These are phyloP conservation scores for Hymenotorrendiella dingleyae DNA, from an alignment of 2,329 filamentous ascomycete species.

Conservation along the genomic window DNA sequence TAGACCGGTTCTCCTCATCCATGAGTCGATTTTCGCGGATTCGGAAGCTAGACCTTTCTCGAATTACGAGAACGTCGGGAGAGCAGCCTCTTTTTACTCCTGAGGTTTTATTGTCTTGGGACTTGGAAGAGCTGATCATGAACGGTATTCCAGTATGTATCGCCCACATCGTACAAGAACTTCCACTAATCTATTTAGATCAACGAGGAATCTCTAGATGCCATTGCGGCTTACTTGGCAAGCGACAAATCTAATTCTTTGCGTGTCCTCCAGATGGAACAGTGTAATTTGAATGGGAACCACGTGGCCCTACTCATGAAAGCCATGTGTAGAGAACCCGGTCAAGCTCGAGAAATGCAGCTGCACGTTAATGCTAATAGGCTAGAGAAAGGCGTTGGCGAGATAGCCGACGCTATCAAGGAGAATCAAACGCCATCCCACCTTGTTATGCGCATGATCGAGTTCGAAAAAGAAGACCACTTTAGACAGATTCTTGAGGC, in stretches of 20 bases:
- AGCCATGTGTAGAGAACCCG: constrained; percentile 49
- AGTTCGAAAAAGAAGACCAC: constrained; percentile 40
- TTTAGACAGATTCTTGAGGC: constrained; percentile 60
- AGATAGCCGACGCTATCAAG: constrained; percentile 46
- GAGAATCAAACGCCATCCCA: constrained; percentile 52
- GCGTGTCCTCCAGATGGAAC: constrained; percentile 57
- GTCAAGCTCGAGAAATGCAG: constrained; percentile 51
- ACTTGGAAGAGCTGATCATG: constrained; percentile 57
- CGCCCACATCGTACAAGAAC: background rate
- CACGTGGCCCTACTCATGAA: constrained; percentile 61
- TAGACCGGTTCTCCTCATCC: constrained; percentile 58
- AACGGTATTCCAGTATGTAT: constrained; percentile 49
- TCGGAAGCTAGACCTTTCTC: constrained; percentile 59
- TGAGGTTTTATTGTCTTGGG: constrained; percentile 62
- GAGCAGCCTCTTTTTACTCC: constrained; percentile 57
- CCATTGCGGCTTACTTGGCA: constrained; percentile 57
- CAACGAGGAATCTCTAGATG: constrained; percentile 58
- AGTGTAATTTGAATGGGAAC: constrained; percentile 58
- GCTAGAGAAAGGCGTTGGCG: constrained; percentile 44
- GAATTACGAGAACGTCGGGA: constrained; percentile 57
- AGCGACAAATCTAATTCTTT: constrained; percentile 55
- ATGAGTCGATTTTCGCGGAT: constrained; percentile 62
- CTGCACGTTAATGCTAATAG: constrained; percentile 55
- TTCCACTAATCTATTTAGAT: constrained; percentile 31
- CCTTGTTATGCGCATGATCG: constrained; percentile 61